phyloP scores from a whole-genome alignment of 2,329 filamentous ascomycete species.

The Plectosphaerella cucumerina region DNA sequence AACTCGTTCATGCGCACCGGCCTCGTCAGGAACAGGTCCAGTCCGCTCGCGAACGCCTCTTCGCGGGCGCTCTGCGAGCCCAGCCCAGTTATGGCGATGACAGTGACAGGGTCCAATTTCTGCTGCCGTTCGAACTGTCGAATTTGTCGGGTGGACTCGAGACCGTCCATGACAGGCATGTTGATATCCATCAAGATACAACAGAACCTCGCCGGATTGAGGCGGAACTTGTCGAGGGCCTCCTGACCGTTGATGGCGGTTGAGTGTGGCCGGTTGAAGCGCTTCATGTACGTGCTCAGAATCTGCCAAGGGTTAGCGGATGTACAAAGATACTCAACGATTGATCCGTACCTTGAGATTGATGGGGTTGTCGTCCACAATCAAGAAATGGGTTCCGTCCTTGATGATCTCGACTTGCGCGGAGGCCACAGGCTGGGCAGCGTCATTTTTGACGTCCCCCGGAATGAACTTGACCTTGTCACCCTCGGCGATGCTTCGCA shows the following conservation, averaged over 20 bases:
- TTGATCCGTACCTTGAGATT: conserved; percentile 19
- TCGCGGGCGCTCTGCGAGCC: conserved; percentile 36
- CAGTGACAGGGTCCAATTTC: conserved; percentile 29
- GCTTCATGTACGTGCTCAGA: conserved; percentile 28
- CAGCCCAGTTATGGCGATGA: conserved; percentile 41
- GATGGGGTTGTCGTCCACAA: conserved; percentile 31
- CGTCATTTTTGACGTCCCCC: background rate
- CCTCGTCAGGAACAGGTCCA: conserved; percentile 42
- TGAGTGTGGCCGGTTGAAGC: conserved; percentile 27
- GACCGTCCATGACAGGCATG: conserved; percentile 42
- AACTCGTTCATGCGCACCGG: conserved; percentile 34
- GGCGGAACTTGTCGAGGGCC: conserved; percentile 26
- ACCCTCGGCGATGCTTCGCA: background rate
- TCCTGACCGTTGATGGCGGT: conserved; percentile 38
- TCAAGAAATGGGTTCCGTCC: conserved; percentile 17
- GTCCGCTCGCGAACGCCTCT: conserved; percentile 38
- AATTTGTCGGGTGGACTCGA: conserved; percentile 34
- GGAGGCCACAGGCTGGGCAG: background rate
- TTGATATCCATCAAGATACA: conserved; percentile 28
- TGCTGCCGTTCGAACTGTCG: conserved; percentile 34
- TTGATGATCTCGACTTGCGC: no score
- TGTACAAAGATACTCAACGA: no score
- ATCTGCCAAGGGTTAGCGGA: conserved; percentile 14
- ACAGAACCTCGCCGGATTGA: conserved; percentile 6
- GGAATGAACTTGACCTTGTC: no score